A percentile compares a stretch with the other conserved stretches of the same genome.
Evolutionary conservation across 1,284 basidiomycete genomes (phyloP).

Genomic region (Tylopilus sp.): DNA sequence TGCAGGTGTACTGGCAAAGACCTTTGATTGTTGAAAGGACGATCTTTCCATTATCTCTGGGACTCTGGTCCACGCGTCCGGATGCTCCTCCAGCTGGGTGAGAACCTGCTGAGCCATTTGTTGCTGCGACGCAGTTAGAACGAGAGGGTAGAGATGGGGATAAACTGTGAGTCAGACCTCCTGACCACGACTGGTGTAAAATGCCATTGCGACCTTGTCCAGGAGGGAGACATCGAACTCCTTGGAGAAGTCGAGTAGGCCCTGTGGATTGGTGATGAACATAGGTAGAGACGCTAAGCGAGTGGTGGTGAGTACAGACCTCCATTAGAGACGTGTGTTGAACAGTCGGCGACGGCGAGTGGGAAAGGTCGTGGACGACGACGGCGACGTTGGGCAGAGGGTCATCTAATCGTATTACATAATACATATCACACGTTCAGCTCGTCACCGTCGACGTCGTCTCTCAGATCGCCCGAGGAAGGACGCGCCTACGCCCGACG

Average conservation of each 20-base stretch:
- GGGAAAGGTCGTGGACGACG: too few relatives aligned
- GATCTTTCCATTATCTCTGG: conserved; percentile 91
- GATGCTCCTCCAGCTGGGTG: conserved; percentile 95
- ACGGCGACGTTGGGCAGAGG: conserved; percentile 40
- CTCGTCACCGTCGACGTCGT: background rate
- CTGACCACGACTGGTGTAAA: conserved; percentile 75
- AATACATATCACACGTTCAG: conserved; percentile 29
- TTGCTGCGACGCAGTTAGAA: conserved; percentile 55
- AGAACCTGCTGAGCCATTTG: conserved; percentile 86
- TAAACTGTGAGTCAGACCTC: conserved; percentile 50
- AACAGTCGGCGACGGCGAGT: too few relatives aligned
- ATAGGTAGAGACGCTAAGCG: conserved; percentile 22
- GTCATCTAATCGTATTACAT: conserved; percentile 39
- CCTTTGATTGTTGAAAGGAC: conserved; percentile 88
- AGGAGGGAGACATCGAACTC: conserved; percentile 83
- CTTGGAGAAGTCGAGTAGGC: conserved; percentile 81
- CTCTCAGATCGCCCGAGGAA: background rate
- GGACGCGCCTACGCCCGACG: background rate
- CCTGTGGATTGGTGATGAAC: conserved; percentile 42
- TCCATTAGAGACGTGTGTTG: conserved; percentile 33
- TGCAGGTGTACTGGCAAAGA: conserved; percentile 25
- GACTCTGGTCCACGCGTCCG: conserved; percentile 98
- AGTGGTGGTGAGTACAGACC: conserved; percentile 24
- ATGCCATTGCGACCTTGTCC: conserved; percentile 82
- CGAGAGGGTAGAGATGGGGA: conserved; percentile 8